Base-by-base conservation (phyloP, 257 asterid species). In the Jasminum sambac region DNA sequence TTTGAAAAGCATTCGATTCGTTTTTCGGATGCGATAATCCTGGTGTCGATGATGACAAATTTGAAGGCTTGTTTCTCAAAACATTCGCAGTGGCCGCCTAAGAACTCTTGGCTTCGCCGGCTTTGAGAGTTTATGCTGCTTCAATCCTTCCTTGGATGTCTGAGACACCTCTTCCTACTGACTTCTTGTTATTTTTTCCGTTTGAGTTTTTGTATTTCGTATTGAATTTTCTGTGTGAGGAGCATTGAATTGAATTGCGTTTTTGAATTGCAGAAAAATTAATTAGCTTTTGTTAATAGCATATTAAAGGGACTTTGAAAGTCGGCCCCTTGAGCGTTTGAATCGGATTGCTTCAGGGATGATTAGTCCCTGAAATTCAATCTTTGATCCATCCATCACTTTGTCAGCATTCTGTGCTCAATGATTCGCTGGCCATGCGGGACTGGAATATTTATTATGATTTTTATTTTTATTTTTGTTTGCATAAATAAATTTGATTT, bases 71-170 rank as follows among this genome's bases (percentile, higher is more conserved):
- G 85, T 84, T 83, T 86, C 88, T 84, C 87, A 73, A 80, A 77
- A 81, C 88, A 85, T 85, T 83, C 90, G 86, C 86, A 85, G 89
- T 65, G 82, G 89, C 87, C 87, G 85, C 79, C 89, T 82, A 59
- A 84, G 80, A 58, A 71, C 87, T 84, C 77, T 84, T 79, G 84
- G 89, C 83, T 76, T 80, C 80, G 83, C 88, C 83, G 12, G 90
- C 83, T 79, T 85, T 78, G 88, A 83, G 83, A 83, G 86, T 74
- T 73, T 19, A 9, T 83, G 88, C 83, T 84, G 90, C 77, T 75
- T 57, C 4, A 23, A 52, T 79, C 82, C 84, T 85, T 80, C 90
- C 83, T 76, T 83, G 86, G 83, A 86, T 83, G 85, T 78, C 84
- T 86, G 89, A 81, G 87, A 63, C 78, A 4, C 57, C 25, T n/a